Conservation (phyloP, 2,329 filamentous ascomycete genomes). For the Ophiocordyceps unilateralis region DNA sequence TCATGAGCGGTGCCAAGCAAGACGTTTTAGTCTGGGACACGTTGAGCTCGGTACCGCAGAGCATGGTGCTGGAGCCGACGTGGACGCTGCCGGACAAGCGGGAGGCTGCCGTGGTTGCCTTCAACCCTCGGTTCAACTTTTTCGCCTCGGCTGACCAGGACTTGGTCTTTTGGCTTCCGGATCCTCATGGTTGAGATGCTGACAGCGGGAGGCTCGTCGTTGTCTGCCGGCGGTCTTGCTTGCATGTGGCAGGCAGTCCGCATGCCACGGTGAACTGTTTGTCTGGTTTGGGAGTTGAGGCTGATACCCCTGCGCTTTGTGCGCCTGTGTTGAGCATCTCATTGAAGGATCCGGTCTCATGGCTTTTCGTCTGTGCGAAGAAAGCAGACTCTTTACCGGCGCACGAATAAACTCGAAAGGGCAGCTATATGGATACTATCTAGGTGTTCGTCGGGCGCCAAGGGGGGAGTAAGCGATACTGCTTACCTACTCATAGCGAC, state of each 20-base stretch:
- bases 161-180: slow-evolving; percentile 60
- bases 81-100: slow-evolving; percentile 48
- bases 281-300: not conserved
- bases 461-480: too few relatives aligned
- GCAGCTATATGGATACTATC: too few relatives aligned
- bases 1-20: slow-evolving; percentile 60
- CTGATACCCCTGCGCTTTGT: not conserved
- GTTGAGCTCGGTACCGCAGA: slow-evolving; percentile 34
- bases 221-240: too few relatives aligned
- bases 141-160: slow-evolving; percentile 82
- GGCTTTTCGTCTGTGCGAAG: too few relatives aligned
- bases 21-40: slow-evolving; percentile 82
- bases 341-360: too few relatives aligned
- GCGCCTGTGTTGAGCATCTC: not conserved
- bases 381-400: too few relatives aligned
- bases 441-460: too few relatives aligned
- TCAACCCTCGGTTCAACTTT: slow-evolving; percentile 85
- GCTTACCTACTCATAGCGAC: too few relatives aligned
- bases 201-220: too few relatives aligned
- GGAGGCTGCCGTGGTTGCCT: slow-evolving; percentile 60
- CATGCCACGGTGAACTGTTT: not conserved
- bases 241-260: too few relatives aligned
- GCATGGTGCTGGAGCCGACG: slow-evolving; percentile 43
- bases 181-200: slow-evolving; percentile 26
- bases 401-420: too few relatives aligned